These are phyloP conservation scores for Trichosporon faecale DNA, from an alignment of 1,284 basidiomycete species.

Conservation along the genomic window DNA sequence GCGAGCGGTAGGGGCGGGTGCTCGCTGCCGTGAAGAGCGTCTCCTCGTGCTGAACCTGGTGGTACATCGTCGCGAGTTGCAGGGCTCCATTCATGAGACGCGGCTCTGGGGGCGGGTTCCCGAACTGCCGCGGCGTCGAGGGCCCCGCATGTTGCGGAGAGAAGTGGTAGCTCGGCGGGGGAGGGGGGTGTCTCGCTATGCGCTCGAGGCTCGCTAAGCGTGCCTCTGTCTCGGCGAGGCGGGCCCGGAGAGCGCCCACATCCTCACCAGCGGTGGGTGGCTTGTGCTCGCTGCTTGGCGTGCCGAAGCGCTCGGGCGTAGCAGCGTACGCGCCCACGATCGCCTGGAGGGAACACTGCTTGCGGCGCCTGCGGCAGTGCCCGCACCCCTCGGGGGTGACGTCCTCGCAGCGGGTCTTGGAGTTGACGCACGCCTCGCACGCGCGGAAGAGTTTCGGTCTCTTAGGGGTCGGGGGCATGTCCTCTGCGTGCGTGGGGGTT, in stretches of 20 bases:
- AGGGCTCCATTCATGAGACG: constrained; percentile 16
- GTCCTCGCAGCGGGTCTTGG: constrained; percentile 41
- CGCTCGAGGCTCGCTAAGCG: constrained; percentile 13
- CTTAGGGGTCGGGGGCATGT: constrained; percentile 18
- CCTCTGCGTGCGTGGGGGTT: not conserved
- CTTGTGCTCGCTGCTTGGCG: not conserved
- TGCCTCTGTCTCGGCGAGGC: constrained; percentile 21
- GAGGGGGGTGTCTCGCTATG: not conserved
- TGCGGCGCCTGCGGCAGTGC: constrained; percentile 33
- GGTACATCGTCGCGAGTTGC: constrained; percentile 10
- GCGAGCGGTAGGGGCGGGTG: constrained; percentile 27
- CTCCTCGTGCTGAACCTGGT: constrained; percentile 25
- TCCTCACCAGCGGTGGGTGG: not conserved
- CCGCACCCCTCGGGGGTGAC: constrained; percentile 31
- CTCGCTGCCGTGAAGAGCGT: constrained; percentile 23
- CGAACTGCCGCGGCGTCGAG: not conserved
- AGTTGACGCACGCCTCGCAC: constrained; percentile 33
- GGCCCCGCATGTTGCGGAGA: not conserved
- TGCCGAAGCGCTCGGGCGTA: constrained; percentile 11
- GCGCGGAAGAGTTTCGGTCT: constrained; percentile 36
- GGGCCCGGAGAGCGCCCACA: constrained; percentile 15
- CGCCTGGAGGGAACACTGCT: constrained; percentile 30
- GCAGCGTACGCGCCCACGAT: constrained; percentile 14
- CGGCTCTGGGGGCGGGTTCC: not conserved
- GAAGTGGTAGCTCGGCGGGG: not conserved